Evolutionary conservation across 2,329 filamentous ascomycete genomes (phyloP), one percentile per base, ranked within the genome.

Genomic region (Aureobasidium sp.): DNA sequence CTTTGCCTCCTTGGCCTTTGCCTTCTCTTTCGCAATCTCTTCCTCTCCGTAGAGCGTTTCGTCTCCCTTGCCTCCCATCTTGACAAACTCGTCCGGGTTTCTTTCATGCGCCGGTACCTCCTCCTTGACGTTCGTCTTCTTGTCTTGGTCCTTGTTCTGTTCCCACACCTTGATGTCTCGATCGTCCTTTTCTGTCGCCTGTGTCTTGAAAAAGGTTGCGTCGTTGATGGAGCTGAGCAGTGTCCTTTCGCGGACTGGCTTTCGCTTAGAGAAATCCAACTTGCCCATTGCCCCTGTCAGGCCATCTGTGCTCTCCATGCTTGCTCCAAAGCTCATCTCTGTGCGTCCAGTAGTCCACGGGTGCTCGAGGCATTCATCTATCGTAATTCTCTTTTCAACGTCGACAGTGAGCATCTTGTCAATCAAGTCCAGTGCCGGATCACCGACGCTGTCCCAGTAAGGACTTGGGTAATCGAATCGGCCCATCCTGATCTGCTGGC

Each of bases 391-490:
- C 73, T 87, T 84, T 31, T 90, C 85, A 2, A 91, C 87, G 66
- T 97, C 87, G 37, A 97, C 91, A 2, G 90, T 89, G 56, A 99
- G 83, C 94, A 99, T 99, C 45, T 83, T 84, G 73, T 99, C 94
- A 67, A 99, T 97, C 37, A 99, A 81, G 68, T 97, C 91, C 59
- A 99, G 80, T 8, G 93, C 94, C 61, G 88, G 84, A 67, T 97
- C 92, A 70, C 89, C 87, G 34, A 96, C 86, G 2, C 86, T 84
- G 73, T 96, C 91, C 91, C 91, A 99, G 75, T 97, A 97, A 0
- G 94, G 94, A 1, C 91, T 95, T 0, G 94, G 93, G 70, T 97
- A 99, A 74, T 97, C 90, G 71, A 96, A 99, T 22, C 86, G 84
- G 17, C 90, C 94, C 74, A 84, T 83, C 74, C 89, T 92, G 76